These are phyloP conservation scores for Boletus rufocinnamomeus DNA, from an alignment of 768 basidiomycete genomes.

Conservation along the genomic window DNA sequence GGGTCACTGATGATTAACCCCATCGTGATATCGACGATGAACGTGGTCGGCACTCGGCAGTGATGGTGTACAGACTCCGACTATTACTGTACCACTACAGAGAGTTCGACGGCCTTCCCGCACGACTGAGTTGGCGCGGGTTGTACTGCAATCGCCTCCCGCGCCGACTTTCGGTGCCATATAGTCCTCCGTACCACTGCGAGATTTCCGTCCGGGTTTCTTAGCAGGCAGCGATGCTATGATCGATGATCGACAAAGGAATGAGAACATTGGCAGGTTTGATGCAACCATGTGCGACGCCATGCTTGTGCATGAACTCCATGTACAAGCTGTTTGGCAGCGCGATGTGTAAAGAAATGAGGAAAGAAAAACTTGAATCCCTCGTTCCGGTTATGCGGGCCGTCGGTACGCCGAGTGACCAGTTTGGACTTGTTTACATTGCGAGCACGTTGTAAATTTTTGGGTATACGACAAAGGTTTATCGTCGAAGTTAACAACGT, in stretches of 20 bases:
- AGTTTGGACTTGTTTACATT: slow-evolving; percentile 21
- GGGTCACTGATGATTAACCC: too few relatives aligned
- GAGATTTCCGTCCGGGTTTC: too few relatives aligned
- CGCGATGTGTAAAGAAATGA: neutral
- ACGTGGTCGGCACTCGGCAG: too few relatives aligned
- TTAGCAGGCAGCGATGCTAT: neutral
- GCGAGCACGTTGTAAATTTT: slow-evolving; percentile 13
- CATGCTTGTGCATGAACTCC: neutral
- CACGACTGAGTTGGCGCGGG: too few relatives aligned
- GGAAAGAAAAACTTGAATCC: neutral
- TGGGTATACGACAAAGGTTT: neutral
- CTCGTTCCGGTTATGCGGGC: neutral
- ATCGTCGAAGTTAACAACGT: slow-evolving; percentile 2
- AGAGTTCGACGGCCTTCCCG: too few relatives aligned
- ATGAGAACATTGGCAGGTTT: neutral
- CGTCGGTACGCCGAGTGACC: neutral
- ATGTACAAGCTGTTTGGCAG: neutral
- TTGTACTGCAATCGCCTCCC: neutral
- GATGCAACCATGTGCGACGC: neutral
- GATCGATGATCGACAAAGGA: neutral
- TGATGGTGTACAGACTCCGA: too few relatives aligned
- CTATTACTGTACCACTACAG: too few relatives aligned
- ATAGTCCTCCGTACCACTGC: neutral
- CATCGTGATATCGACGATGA: too few relatives aligned
- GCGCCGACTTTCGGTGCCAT: neutral